Evolutionary conservation across 31 red algal species (phyloP).

Genomic region (Asparagopsis taxiformis): DNA sequence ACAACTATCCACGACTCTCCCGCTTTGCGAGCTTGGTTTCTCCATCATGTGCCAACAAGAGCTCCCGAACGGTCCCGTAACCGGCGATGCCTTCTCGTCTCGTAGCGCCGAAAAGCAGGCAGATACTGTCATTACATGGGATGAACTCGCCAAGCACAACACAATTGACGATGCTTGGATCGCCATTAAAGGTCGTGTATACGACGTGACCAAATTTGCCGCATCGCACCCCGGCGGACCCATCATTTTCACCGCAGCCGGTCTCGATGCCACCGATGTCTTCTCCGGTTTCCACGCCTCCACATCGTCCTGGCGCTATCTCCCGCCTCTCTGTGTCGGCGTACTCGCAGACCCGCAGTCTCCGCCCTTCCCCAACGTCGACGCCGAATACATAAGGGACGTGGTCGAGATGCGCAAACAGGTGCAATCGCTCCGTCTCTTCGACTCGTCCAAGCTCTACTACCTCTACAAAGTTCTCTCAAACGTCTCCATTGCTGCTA

Average conservation of each 20-base stretch:
- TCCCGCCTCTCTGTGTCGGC: conserved; percentile 70
- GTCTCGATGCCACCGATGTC: conserved; percentile 82
- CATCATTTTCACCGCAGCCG: conserved; percentile 77
- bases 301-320: conserved; percentile 34
- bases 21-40: too few relatives aligned
- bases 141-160: conserved; percentile 73
- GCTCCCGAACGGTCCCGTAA: neutral
- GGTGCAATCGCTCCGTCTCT: conserved; percentile 49
- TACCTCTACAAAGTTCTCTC: conserved; percentile 58
- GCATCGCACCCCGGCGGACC: conserved; percentile 75
- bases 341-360: conserved; percentile 16
- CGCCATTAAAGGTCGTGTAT: conserved; percentile 71
- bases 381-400: conserved; percentile 55
- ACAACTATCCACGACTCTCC: too few relatives aligned
- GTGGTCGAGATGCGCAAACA: conserved; percentile 49
- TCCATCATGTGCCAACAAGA: conserved; percentile 21
- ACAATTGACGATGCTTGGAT: conserved; percentile 70
- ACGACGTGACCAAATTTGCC: conserved; percentile 83
- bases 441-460: conserved; percentile 71
- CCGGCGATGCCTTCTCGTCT: conserved; percentile 7
- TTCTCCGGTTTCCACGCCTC: conserved; percentile 78
- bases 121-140: conserved; percentile 57
- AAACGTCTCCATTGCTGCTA: conserved; percentile 49
- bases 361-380: conserved; percentile 17
- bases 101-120: too few relatives aligned